Base-by-base conservation (phyloP, 2,329 filamentous ascomycete species). In the Botrytis medusae region DNA sequence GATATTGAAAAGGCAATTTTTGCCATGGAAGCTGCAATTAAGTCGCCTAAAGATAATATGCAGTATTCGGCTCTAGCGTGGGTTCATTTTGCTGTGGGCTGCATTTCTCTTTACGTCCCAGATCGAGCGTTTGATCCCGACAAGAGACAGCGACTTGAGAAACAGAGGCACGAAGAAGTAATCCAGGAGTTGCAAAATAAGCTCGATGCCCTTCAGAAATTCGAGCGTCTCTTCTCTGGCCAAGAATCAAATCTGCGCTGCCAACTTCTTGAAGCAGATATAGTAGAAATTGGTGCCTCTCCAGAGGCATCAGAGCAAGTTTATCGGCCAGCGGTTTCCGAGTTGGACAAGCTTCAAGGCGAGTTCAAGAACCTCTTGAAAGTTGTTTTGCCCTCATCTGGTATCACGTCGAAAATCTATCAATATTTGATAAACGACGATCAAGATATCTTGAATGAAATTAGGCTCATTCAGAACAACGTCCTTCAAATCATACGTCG, bases 51-150 rank as follows among this genome's bases (percentile, higher is more conserved):
- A 9, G 72, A 76, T n/a, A 72, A 78, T 16, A 79, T 81, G 54
- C 77, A 76, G 69, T 80, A 82, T 69, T 83, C 86, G 32, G 87
- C 89, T 32, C 82, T 91, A 34, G 91, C 92, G 8, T 96, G 95
- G 89, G 86, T 94, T 42, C 86, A 92, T 69, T 90, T 97, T 74
- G 91, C 93, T 2, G 83, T 95, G 32, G 91, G 91, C 25, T 89
- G 91, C 57, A 85, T 98, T 65, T 88, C 88, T 75, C 86, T 98
- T 3, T 98, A 95, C 79, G 90, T 98, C 3, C 95, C 97, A 0
- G 92, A 97, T 81, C 91, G 91, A 77, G 88, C 92, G 5, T 96
- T 95, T 78, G 96, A 99, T 81, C 96, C 96, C 1, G 88, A 91
- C 74, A 84, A 91, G 73, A 85, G 87, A 69, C 88, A 89, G 8